Percentiles rank a stretch among this genome's conserved stretches.
These are phyloP conservation scores for Scutellaria barbata DNA, from an alignment of 257 asterid species.

Conservation along the genomic window DNA sequence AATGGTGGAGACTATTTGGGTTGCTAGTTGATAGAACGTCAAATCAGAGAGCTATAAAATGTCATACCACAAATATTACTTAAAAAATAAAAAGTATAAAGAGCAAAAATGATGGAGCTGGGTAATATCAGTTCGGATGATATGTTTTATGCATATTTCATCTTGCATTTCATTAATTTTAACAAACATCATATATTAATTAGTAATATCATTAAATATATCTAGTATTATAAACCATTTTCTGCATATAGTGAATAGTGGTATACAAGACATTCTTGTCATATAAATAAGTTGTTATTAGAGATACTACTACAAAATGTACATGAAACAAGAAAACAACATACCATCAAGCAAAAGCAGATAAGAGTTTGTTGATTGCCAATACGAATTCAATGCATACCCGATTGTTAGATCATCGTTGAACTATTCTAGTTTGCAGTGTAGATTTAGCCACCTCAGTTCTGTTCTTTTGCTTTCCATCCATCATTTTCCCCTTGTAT, in stretches of 20 bases:
- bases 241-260: not conserved
- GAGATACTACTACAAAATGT: constrained; percentile 27
- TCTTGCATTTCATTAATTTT: too few species aligned
- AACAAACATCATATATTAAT: too few species aligned
- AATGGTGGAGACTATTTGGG: not conserved
- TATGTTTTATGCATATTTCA: too few species aligned
- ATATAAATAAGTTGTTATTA: not conserved
- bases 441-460: constrained; percentile 26
- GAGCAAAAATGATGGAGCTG: too few species aligned
- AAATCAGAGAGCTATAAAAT: constrained; percentile 8
- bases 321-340: not conserved
- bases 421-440: constrained; percentile 9
- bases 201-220: too few species aligned
- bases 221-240: too few species aligned
- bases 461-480: constrained; percentile 42
- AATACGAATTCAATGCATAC: not conserved
- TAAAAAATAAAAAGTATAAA: too few species aligned
- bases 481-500: constrained; percentile 36
- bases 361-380: not conserved
- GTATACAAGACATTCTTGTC: not conserved
- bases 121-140: too few species aligned
- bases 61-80: not conserved
- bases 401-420: too few species aligned
- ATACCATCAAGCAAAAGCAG: not conserved
- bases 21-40: not conserved